Percentiles rank a stretch among this genome's conserved stretches.
These are phyloP conservation scores for Alisma plantagoaquatica DNA, from an alignment of 106 monocot species.

Conservation along the genomic window DNA sequence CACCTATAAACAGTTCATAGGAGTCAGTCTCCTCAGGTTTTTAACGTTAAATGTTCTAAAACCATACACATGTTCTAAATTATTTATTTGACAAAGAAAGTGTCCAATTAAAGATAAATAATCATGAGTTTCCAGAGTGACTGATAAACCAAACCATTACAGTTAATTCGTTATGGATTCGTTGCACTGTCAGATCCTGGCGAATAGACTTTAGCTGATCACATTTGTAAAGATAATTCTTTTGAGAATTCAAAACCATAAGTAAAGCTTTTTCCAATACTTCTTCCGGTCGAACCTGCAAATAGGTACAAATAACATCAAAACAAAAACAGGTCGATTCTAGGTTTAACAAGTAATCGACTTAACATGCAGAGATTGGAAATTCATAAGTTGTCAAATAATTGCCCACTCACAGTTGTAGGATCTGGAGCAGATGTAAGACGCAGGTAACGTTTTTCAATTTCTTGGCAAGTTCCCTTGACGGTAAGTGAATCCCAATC, in stretches of 20 bases:
- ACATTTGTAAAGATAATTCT: slow-evolving; percentile 92
- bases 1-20: slow-evolving; percentile 63
- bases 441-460: slow-evolving; percentile 89
- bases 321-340: too few relatives aligned
- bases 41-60: too few relatives aligned
- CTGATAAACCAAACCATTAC: too few relatives aligned
- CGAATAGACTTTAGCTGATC: slow-evolving; percentile 97
- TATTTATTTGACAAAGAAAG: too few relatives aligned
- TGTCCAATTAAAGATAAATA: too few relatives aligned
- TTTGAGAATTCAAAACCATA: slow-evolving; percentile 73
- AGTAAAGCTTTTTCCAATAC: slow-evolving; percentile 74
- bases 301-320: too few relatives aligned
- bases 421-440: slow-evolving; percentile 98
- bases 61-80: too few relatives aligned
- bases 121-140: too few relatives aligned
- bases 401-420: slow-evolving; percentile 61
- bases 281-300: slow-evolving; percentile 94
- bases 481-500: slow-evolving; percentile 95
- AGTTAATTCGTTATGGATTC: slow-evolving; percentile 79
- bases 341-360: too few relatives aligned
- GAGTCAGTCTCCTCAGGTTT: too few relatives aligned
- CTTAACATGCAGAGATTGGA: too few relatives aligned
- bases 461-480: slow-evolving; percentile 90
- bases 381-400: too few relatives aligned
- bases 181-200: slow-evolving; percentile 91